These are phyloP conservation scores for Megacollybia marginata DNA, from an alignment of 768 basidiomycete species.

Conservation along the genomic window DNA sequence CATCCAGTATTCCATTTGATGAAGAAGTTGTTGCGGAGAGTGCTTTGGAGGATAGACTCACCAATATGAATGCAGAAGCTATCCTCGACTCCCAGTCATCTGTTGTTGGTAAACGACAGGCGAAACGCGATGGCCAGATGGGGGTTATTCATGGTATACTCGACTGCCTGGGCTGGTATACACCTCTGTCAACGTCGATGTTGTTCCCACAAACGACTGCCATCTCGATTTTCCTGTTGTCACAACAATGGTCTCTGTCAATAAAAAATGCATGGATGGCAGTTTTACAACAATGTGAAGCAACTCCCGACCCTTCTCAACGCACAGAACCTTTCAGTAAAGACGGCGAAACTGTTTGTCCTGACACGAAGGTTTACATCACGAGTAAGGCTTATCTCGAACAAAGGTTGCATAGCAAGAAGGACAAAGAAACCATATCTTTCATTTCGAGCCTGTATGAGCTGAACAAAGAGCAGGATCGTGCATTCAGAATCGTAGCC, in stretches of 20 bases:
- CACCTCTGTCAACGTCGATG: too few relatives aligned
- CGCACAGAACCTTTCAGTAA: background rate
- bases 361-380: background rate
- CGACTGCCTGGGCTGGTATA: background rate
- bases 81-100: background rate
- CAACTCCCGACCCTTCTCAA: background rate
- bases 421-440: background rate
- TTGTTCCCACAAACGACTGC: background rate
- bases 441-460: slow-evolving; percentile 3
- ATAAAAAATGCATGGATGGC: too few relatives aligned
- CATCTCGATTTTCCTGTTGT: background rate
- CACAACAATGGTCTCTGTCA: too few relatives aligned
- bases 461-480: slow-evolving; percentile 24
- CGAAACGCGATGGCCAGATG: background rate
- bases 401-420: background rate
- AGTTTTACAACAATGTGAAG: too few relatives aligned
- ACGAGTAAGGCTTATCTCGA: slow-evolving; percentile 5
- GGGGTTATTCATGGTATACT: background rate
- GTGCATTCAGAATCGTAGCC: slow-evolving; percentile 22
- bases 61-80: background rate
- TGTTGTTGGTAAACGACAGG: background rate
- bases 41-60: background rate
- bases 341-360: too few relatives aligned
- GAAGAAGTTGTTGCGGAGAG: background rate
- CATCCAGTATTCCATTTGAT: background rate